A percentile compares a stretch with the other conserved stretches of the same genome.
Evolutionary conservation across 352 stramenopile genomes (phyloP).

Genomic region (Globisporangium irregulare): DNA sequence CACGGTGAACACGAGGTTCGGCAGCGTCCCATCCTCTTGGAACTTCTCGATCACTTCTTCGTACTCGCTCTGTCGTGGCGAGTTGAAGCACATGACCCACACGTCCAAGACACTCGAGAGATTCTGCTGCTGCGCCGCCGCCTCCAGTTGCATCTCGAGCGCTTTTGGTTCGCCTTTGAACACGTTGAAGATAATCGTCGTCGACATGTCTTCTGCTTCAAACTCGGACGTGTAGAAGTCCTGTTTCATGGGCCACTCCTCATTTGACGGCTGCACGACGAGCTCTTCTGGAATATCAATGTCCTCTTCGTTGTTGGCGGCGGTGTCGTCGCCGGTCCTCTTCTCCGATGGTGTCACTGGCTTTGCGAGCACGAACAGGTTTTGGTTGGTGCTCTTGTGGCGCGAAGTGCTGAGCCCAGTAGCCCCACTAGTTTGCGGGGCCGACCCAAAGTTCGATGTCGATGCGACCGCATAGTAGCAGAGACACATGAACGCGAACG

Average conservation of each 20-base stretch:
- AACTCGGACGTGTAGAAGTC: conserved; percentile 47
- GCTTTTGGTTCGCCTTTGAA: conserved; percentile 50
- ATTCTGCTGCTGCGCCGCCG: conserved; percentile 32
- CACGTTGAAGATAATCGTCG: conserved; percentile 75
- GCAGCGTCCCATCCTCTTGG: conserved; percentile 21
- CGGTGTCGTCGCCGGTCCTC: background rate
- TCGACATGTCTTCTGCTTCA: conserved; percentile 36
- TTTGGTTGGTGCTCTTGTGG: background rate
- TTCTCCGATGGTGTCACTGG: background rate
- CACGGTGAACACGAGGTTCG: conserved; percentile 33
- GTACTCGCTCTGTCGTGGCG: conserved; percentile 40
- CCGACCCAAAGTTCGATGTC: background rate
- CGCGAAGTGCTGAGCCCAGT: background rate
- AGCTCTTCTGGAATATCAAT: background rate
- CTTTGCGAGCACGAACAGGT: conserved; percentile 10
- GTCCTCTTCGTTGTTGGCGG: background rate
- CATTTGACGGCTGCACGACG: conserved; percentile 1
- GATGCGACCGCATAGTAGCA: conserved; percentile 13
- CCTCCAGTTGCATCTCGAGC: conserved; percentile 41
- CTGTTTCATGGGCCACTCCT: conserved; percentile 33
- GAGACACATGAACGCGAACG: conserved; percentile 12
- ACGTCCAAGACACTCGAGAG: conserved; percentile 34
- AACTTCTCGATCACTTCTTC: conserved; percentile 32
- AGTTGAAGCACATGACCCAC: conserved; percentile 70
- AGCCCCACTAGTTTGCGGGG: background rate